Evolutionary conservation across 768 basidiomycete genomes (phyloP).

Genomic region (Pilatotrama ljubarskyi): DNA sequence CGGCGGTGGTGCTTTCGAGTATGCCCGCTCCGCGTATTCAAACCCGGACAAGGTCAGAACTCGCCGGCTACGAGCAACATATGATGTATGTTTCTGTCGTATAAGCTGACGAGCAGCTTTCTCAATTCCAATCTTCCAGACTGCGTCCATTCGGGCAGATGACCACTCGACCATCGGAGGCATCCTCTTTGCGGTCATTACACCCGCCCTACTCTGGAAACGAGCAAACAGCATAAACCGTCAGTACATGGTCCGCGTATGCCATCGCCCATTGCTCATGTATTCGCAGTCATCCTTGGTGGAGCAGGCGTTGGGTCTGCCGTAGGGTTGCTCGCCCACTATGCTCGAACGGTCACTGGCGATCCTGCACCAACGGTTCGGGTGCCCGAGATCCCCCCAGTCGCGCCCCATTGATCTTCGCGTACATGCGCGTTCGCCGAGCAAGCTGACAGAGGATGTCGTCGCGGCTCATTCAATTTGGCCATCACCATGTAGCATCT

Average conservation of each 20-base stretch:
- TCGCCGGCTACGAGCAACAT: slow-evolving; percentile 51
- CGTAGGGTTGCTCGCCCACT: slow-evolving; percentile 59
- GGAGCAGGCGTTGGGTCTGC: slow-evolving; percentile 69
- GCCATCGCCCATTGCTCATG: neutral
- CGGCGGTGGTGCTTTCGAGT: slow-evolving; percentile 57
- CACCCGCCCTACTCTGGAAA: slow-evolving; percentile 74
- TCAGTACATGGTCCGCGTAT: slow-evolving; percentile 32
- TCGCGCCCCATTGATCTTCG: neutral
- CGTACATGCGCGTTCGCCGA: neutral
- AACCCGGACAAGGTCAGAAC: slow-evolving; percentile 49
- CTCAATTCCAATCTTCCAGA: slow-evolving; percentile 37
- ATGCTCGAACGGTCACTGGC: slow-evolving; percentile 52
- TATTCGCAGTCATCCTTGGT: slow-evolving; percentile 60
- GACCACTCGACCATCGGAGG: slow-evolving; percentile 79
- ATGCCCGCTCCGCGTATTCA: slow-evolving; percentile 57
- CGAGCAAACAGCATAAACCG: slow-evolving; percentile 61
- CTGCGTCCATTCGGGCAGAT: slow-evolving; percentile 57
- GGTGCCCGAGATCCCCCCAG: slow-evolving; percentile 33
- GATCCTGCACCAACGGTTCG: slow-evolving; percentile 46
- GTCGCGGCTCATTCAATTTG: neutral
- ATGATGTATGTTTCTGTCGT: slow-evolving; percentile 49
- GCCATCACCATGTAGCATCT: neutral
- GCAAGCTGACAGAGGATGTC: neutral
- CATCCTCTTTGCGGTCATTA: slow-evolving; percentile 60
- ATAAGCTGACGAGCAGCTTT: neutral